Evolutionary conservation across 306 rosid genomes (phyloP).

Genomic region (Cucurbita argyrosperma): DNA sequence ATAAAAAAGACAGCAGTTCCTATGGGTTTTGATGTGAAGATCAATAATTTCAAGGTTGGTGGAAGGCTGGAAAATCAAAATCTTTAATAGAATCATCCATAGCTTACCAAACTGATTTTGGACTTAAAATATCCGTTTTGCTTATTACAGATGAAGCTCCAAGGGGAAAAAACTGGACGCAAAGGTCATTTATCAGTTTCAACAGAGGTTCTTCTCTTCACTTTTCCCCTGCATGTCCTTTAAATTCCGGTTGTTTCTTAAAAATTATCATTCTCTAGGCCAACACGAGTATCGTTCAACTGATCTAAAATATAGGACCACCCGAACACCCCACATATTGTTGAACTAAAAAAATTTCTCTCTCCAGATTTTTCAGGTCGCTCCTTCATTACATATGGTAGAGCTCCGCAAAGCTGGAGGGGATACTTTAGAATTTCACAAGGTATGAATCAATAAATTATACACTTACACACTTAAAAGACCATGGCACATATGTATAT

Average conservation of each 20-base stretch:
- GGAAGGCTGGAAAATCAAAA: neutral
- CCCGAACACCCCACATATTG: neutral
- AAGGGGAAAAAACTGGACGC: constrained; percentile 81
- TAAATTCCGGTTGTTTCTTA: neutral
- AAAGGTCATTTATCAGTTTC: constrained; percentile 85
- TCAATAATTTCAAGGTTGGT: constrained; percentile 67
- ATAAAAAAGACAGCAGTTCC: constrained; percentile 72
- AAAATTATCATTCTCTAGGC: constrained; percentile 1
- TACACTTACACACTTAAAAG: neutral
- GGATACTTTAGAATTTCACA: constrained; percentile 86
- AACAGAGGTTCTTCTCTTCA: constrained; percentile 51
- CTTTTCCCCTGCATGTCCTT: neutral
- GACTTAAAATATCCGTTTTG: neutral
- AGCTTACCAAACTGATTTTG: neutral
- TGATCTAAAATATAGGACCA: too few species aligned
- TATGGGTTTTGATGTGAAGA: constrained; percentile 83
- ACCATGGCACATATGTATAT: neutral
- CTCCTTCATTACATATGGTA: constrained; percentile 84
- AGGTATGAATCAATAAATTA: constrained; percentile 18
- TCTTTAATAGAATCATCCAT: neutral
- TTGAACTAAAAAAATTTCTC: neutral
- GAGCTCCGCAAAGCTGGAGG: constrained; percentile 84
- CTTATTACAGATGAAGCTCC: constrained; percentile 58
- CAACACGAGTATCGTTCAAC: neutral
- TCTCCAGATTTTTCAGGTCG: constrained; percentile 78